Evolutionary conservation across 805 yeast species (phyloP).

Genomic region (Grigorovia yakushimaensis): DNA sequence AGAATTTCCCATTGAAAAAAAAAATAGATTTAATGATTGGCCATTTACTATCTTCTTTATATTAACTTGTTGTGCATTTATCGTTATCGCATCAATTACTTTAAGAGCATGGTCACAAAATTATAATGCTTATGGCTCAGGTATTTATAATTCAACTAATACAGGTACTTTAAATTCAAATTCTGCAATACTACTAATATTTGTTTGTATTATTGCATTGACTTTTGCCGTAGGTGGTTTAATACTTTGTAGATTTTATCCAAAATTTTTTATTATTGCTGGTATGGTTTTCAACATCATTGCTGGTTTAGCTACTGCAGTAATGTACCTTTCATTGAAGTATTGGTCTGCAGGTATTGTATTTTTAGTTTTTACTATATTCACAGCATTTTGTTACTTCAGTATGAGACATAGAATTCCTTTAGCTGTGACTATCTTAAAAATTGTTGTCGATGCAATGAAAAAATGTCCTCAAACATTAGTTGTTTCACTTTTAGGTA

Average conservation of each 20-base stretch:
- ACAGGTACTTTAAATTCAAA: slow-evolving; percentile 65
- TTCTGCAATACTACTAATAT: slow-evolving; percentile 60
- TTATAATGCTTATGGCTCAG: slow-evolving; percentile 47
- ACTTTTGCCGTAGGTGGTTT: slow-evolving; percentile 49
- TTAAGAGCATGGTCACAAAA: slow-evolving; percentile 52
- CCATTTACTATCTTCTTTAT: slow-evolving; percentile 50
- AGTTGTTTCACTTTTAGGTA: slow-evolving; percentile 50
- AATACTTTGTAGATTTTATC: slow-evolving; percentile 50
- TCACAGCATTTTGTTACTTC: slow-evolving; percentile 68
- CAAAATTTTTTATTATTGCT: slow-evolving; percentile 55
- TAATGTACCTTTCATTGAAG: slow-evolving; percentile 55
- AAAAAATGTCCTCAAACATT: slow-evolving; percentile 61
- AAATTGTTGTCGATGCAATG: slow-evolving; percentile 70
- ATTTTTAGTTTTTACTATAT: slow-evolving; percentile 52
- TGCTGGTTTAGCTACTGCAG: slow-evolving; percentile 65
- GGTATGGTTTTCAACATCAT: slow-evolving; percentile 60
- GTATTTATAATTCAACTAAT: slow-evolving; percentile 45
- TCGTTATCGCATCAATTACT: slow-evolving; percentile 60
- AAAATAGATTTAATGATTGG: slow-evolving; percentile 63
- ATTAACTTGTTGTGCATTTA: slow-evolving; percentile 50
- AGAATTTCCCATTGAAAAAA: slow-evolving; percentile 44
- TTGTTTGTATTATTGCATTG: slow-evolving; percentile 51
- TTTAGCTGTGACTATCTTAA: slow-evolving; percentile 58
- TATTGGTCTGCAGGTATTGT: slow-evolving; percentile 79
- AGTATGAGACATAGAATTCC: slow-evolving; percentile 61